phyloP scores from a whole-genome alignment of 805 yeast species.

The Suhomyces sp. region DNA sequence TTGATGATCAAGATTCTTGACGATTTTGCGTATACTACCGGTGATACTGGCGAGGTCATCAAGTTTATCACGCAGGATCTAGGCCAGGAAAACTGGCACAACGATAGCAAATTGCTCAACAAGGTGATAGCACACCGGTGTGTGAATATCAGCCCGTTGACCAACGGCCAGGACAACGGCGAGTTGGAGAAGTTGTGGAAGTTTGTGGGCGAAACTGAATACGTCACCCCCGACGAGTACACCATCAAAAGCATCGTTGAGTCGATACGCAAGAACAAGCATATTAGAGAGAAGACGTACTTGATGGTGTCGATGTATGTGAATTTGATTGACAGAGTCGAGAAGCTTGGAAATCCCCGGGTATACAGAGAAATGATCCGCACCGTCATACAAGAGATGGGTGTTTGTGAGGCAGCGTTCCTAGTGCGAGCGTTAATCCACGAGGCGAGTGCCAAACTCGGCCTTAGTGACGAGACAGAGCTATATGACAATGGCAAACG shows the following conservation, averaged over 20 bases:
- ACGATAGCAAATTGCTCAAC: conserved; percentile 25
- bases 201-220: conserved; percentile 1
- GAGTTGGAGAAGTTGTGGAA: conserved; percentile 7
- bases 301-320: conserved; percentile 6
- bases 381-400: conserved; percentile 1
- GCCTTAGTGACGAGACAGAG: conserved; percentile 6
- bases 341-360: neutral
- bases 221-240: conserved; percentile 2
- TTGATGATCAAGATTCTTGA: conserved; percentile 29
- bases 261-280: conserved; percentile 4
- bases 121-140: conserved; percentile 21
- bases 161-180: neutral
- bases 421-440: conserved; percentile 7
- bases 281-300: neutral
- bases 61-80: conserved; percentile 35
- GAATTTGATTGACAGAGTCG: neutral
- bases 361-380: conserved; percentile 7
- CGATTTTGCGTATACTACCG: conserved; percentile 33
- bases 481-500: conserved; percentile 3
- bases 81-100: conserved; percentile 25
- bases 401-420: neutral
- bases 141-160: neutral
- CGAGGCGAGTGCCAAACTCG: conserved; percentile 8
- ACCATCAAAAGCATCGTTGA: conserved; percentile 6
- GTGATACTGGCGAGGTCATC: conserved; percentile 22